These are phyloP conservation scores for Jamesozyma lodderae DNA, from an alignment of 805 yeast genomes.

Conservation along the genomic window DNA sequence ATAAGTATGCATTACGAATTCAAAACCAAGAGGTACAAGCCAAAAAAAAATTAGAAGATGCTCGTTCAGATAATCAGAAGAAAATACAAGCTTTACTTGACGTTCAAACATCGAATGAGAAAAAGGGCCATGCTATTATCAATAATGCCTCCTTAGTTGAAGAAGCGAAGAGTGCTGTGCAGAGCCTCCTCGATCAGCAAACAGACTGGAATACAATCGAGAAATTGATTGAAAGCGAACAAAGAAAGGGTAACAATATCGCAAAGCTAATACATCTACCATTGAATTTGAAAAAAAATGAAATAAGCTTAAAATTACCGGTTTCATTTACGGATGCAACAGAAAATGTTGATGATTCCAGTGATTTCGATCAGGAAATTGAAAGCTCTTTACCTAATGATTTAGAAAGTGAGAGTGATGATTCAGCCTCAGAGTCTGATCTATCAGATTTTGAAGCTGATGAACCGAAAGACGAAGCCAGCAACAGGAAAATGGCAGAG, in stretches of 20 bases:
- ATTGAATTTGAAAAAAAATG: conserved; percentile 58
- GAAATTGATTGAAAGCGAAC: conserved; percentile 60
- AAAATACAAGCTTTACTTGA: conserved; percentile 58
- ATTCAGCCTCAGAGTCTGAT: conserved; percentile 7
- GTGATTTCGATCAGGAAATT: background rate
- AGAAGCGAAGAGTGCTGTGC: conserved; percentile 59
- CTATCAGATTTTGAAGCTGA: conserved; percentile 16
- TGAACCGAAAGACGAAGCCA: conserved; percentile 3
- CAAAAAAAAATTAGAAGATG: conserved; percentile 60
- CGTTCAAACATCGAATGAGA: conserved; percentile 54
- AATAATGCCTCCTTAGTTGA: conserved; percentile 62
- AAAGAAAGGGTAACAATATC: conserved; percentile 50
- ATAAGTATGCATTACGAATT: conserved; percentile 62
- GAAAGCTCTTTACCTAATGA: conserved; percentile 6
- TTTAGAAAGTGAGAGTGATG: conserved; percentile 15
- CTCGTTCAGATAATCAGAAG: conserved; percentile 60
- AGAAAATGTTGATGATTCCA: conserved; percentile 17
- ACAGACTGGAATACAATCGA: conserved; percentile 94
- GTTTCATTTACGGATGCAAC: conserved; percentile 35
- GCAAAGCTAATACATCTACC: conserved; percentile 61
- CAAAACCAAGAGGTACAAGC: conserved; percentile 76
- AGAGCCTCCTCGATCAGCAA: conserved; percentile 60
- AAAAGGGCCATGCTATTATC: conserved; percentile 67
- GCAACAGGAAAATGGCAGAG: conserved; percentile 7
- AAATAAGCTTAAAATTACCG: conserved; percentile 49